Conservation (phyloP, 1,139 yeast genomes). For the Debaryomyces subglobosus region DNA sequence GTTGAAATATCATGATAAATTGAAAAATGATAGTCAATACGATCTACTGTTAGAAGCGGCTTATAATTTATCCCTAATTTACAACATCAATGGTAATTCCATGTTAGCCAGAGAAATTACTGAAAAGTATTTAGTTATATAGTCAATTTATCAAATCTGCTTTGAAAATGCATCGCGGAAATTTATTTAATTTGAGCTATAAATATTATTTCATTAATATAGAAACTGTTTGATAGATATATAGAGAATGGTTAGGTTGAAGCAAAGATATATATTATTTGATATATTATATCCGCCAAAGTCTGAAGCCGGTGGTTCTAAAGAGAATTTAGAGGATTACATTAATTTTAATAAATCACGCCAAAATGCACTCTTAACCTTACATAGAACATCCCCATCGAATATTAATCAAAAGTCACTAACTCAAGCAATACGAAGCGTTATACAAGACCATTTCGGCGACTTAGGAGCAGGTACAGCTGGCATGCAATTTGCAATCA, state of each 20-base stretch:
- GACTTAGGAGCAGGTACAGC: conserved; percentile 76
- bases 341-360: conserved; percentile 28
- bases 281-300: conserved; percentile 71
- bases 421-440: conserved; percentile 54
- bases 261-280: conserved; percentile 80
- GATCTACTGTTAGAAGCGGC: conserved; percentile 80
- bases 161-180: conserved; percentile 6
- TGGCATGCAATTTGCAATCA: conserved; percentile 61
- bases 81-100: conserved; percentile 74
- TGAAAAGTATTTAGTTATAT: conserved; percentile 58
- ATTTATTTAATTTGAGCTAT: background rate
- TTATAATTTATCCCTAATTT: conserved; percentile 76
- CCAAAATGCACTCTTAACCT: conserved; percentile 41
- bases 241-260: conserved; percentile 75
- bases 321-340: conserved; percentile 20
- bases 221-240: background rate
- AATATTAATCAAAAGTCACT: conserved; percentile 49
- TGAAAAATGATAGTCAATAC: conserved; percentile 36
- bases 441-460: conserved; percentile 67
- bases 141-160: conserved; percentile 1
- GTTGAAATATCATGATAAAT: conserved; percentile 36
- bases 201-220: background rate
- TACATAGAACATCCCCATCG: conserved; percentile 55
- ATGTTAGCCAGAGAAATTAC: conserved; percentile 63
- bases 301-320: background rate